Conservation (phyloP, 495 filamentous ascomycete species). For the Lineolata rhizophorae region DNA sequence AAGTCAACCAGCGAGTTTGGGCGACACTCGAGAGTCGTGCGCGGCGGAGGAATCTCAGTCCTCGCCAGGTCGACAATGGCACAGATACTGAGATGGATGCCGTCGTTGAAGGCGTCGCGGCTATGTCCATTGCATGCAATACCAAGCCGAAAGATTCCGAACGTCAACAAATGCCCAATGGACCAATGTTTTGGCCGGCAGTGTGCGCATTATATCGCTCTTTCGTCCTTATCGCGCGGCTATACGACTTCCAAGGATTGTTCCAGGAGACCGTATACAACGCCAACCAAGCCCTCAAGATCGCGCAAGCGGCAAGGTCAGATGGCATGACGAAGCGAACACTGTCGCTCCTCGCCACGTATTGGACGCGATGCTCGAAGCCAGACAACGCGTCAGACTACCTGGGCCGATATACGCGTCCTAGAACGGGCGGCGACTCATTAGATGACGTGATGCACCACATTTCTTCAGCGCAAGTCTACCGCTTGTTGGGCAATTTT, state of each 20-base stretch:
- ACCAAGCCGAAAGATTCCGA: no score
- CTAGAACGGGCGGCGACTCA: no score
- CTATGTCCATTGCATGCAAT: constrained; percentile 4
- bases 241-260: constrained; percentile 67
- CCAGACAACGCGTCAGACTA: constrained; percentile 32
- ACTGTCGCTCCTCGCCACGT: constrained; percentile 35
- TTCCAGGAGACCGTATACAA: constrained; percentile 84
- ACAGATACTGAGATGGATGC: constrained; percentile 4
- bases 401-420: no score
- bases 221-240: constrained; percentile 43
- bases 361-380: constrained; percentile 41
- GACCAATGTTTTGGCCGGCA: constrained; percentile 62
- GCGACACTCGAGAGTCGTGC: constrained; percentile 32
- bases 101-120: constrained; percentile 4
- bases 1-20: constrained; percentile 49
- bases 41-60: background rate
- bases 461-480: no score
- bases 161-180: constrained; percentile 25
- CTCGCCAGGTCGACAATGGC: no score
- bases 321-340: constrained; percentile 31
- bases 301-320: constrained; percentile 46
- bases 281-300: constrained; percentile 58
- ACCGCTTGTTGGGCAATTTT: no score
- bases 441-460: no score
- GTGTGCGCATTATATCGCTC: constrained; percentile 48